Evolutionary conservation across 116 monocot genomes (phyloP), one percentile per base, ranked within the genome.

Genomic region (Papilionanthe hybrid): DNA sequence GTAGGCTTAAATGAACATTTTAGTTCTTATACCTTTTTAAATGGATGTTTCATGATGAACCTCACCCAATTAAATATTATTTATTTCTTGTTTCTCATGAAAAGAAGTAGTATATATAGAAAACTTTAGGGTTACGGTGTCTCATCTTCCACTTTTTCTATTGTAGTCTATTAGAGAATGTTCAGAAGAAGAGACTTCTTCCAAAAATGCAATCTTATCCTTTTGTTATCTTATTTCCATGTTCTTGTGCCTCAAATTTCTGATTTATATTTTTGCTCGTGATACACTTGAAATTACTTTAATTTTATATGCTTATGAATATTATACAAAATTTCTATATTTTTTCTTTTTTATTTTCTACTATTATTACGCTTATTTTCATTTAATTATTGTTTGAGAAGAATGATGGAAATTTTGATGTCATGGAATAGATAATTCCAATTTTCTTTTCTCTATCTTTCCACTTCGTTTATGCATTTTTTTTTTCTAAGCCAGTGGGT

Each of bases 401-500:
- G 67, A 28, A 56, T 55, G 55, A 55, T 55, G n/a, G 8, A 55
- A 13, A 11, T 55, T 55, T 55, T 43, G 49, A 58, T n/a, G 58
- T 20, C 58, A 58, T 58, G 22, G 58, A 58, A 7, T n/a, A 12
- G 8, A 3, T 7, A 30, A 13, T 1, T 29, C 1, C 7, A 7
- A 30, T 68, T 27, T 30, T 68, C 2, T 68, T 29, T 9, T 30
- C 68, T 22, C 32, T n/a, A n/a, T 68, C 23, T 68, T 19, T 30
- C 4, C 20, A 1, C 32, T 29, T 29, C 10, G 13, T 30, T 3
- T 58, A 7, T n/a, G n/a, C 9, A 3, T n/a, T n/a, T 7, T 30
- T 12, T 30, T 68, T 68, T 68, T 68, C 68, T 68, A 30, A 30
- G 68, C 60, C 60, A 60, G 27, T 68, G 27, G 65, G 27, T 65